A percentile compares a stretch with the other conserved stretches of the same genome.
Evolutionary conservation across 2,329 filamentous ascomycete species (phyloP).

Genomic region (Ascochyta pisi): DNA sequence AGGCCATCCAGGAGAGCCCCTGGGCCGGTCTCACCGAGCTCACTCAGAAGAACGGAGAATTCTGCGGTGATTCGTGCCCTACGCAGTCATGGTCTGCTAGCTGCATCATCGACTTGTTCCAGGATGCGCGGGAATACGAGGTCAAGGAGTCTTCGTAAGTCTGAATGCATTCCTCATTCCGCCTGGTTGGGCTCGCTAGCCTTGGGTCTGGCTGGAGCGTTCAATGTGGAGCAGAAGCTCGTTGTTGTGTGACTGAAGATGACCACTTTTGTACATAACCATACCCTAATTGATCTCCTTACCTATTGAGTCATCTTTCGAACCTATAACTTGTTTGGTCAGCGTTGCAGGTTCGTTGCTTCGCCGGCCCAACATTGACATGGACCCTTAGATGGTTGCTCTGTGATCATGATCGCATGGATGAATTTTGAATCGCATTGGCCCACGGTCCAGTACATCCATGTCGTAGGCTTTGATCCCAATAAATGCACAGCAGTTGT

Average conservation of each 20-base stretch:
- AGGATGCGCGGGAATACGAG: slow-evolving; percentile 70
- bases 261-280: slow-evolving; percentile 3
- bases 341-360: background rate
- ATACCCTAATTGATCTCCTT: background rate
- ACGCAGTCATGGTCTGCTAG: slow-evolving; percentile 97
- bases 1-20: slow-evolving; percentile 76
- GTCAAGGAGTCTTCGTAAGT: slow-evolving; percentile 18
- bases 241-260: background rate
- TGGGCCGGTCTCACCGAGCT: slow-evolving; percentile 95
- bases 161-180: background rate
- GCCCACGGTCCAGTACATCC: too few species aligned
- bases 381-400: too few species aligned
- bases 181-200: background rate
- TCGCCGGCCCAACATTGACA: too few species aligned
- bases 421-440: too few species aligned
- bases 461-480: too few species aligned
- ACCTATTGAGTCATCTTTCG: background rate
- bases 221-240: background rate
- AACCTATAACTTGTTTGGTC: background rate
- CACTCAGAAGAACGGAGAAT: slow-evolving; percentile 85
- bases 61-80: slow-evolving; percentile 90
- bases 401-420: too few species aligned
- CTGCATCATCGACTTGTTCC: slow-evolving; percentile 93
- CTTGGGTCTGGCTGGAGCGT: background rate
- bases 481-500: too few species aligned